phyloP scores from a whole-genome alignment of 208 protist genomes.

The Trypanosoma congolense region DNA sequence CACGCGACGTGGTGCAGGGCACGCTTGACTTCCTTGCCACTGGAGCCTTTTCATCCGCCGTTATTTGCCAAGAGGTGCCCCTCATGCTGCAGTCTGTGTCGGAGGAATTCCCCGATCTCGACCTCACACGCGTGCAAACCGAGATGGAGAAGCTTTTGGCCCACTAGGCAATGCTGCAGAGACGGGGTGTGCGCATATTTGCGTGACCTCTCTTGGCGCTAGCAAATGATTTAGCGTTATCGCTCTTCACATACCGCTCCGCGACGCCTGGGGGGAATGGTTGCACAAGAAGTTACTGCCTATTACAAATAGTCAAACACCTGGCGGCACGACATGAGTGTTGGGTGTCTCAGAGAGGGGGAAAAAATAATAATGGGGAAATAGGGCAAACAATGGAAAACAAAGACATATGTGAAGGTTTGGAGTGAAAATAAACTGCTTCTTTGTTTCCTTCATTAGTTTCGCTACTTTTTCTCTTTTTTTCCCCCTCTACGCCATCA shows the following conservation, averaged over 20 bases:
- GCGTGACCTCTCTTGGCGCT: too few species aligned
- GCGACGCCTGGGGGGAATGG: too few species aligned
- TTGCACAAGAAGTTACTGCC: too few species aligned
- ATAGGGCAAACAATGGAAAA: neutral
- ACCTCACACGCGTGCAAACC: constrained; percentile 15
- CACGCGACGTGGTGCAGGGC: constrained; percentile 51
- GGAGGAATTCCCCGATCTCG: constrained; percentile 40
- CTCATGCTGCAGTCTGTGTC: constrained; percentile 51
- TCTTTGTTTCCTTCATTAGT: too few species aligned
- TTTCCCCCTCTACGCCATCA: too few species aligned
- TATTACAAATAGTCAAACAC: neutral
- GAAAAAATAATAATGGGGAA: neutral
- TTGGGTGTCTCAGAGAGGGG: neutral
- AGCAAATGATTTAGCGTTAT: too few species aligned
- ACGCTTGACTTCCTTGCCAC: constrained; percentile 56
- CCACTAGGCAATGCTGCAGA: too few species aligned
- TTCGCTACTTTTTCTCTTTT: too few species aligned
- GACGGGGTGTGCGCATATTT: too few species aligned
- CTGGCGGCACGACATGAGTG: neutral
- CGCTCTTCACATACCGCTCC: too few species aligned
- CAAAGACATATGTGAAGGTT: too few species aligned
- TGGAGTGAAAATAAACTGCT: too few species aligned
- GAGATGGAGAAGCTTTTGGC: constrained; percentile 21
- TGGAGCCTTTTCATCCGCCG: constrained; percentile 33
- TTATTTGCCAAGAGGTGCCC: constrained; percentile 55